Base-by-base conservation (phyloP, 306 rosid species). In the Coriaria nepalensis region DNA sequence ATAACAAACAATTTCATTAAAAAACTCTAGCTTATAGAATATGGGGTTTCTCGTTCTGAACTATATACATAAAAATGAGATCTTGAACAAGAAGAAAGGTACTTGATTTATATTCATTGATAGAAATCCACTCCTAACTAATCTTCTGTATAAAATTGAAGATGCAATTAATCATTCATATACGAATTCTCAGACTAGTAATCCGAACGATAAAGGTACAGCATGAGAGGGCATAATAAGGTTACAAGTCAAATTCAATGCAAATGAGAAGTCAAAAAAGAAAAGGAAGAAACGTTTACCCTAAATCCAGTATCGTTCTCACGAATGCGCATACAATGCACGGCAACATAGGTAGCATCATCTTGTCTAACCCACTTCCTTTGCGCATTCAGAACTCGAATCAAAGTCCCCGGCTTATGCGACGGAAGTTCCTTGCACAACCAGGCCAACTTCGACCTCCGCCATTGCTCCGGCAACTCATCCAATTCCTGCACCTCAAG, bases 321-420 rank as follows among this genome's bases (percentile, higher is more conserved):
- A 0, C 95, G 90, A 70, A 88, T 72, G 39, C 95, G 76, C 79
- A 81, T 56, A 70, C 93, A 88, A 52, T 88, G 97, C 57, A 81
- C 80, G 0, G 69, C 65, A 7, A 83, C 57, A 67, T 88, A 88
- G 10, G 93, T 74, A 4, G 76, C 73, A 2, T 72, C 83, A 5
- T 73, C 79, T 35, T 83, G 95, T 60, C 63, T 74, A 70, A 83
- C 33, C 97, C 97, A 88, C 47, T 88, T 88, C 65, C 20, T 74
- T 74, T 88, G 95, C 13, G 68, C 97, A 48, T 83, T 88, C 37
- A 88, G 83, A 44, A 88, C 60, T 47, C 80, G 67, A 8, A 52
- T 52, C 35, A 77, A 40, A 6, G 83, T 68, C 5, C 73, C 79
- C 8, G 63, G 50, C 64, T 72, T 77, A 36, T 77, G 76, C 14